Evolutionary conservation across 768 basidiomycete genomes (phyloP).

Genomic region (Phaffia australis): DNA sequence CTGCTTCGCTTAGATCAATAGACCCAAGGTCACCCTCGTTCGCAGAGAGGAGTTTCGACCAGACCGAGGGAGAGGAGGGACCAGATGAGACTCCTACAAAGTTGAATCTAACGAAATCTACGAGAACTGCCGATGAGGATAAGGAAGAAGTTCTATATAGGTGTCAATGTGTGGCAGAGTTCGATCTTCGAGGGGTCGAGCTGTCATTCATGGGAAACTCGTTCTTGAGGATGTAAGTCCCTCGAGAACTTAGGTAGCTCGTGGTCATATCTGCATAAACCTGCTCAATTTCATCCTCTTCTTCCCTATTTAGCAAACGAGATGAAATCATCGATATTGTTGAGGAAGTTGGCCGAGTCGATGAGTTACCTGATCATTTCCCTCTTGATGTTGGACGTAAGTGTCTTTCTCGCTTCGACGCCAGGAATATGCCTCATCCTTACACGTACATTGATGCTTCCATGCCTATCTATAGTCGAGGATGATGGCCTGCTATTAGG

Average conservation of each 20-base stretch:
- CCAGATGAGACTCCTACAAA: neutral
- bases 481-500: conserved; percentile 38
- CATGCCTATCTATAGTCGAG: conserved; percentile 26
- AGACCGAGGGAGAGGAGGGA: conserved; percentile 3
- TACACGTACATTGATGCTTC: neutral
- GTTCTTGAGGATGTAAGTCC: conserved; percentile 32
- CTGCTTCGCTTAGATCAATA: neutral
- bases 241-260: too few relatives aligned
- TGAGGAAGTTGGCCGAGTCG: conserved; percentile 38
- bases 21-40: conserved; percentile 1
- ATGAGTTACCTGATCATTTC: conserved; percentile 34
- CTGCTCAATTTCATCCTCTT: too few relatives aligned
- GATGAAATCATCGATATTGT: conserved; percentile 32
- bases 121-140: conserved; percentile 2
- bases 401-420: neutral
- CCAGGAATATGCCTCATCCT: neutral
- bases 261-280: too few relatives aligned
- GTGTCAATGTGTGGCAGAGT: conserved; percentile 38
- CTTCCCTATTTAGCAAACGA: neutral
- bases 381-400: conserved; percentile 35
- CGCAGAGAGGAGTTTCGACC: neutral
- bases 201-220: conserved; percentile 33
- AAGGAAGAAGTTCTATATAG: conserved; percentile 34
- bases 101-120: conserved; percentile 17
- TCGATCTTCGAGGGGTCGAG: conserved; percentile 26